Conservation (phyloP, 2,329 filamentous ascomycete genomes). For the Calonectria hongkongensis region DNA sequence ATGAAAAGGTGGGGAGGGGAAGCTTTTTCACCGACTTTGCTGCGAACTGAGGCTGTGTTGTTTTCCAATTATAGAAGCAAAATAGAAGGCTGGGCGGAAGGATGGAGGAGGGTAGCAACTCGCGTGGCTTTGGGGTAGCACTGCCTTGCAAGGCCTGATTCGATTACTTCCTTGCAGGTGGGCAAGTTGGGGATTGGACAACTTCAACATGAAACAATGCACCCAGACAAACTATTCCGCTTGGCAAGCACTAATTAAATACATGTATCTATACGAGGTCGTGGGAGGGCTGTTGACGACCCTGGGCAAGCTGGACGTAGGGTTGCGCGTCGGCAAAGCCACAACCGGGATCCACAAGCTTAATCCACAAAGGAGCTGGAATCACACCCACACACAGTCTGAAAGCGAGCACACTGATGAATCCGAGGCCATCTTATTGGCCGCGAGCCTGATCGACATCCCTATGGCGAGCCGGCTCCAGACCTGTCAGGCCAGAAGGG, state of each 20-base stretch:
- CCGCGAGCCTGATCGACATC: neutral
- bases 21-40: neutral
- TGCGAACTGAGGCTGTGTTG: neutral
- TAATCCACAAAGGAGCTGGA: neutral
- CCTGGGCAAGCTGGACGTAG: constrained; percentile 17
- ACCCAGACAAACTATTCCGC: neutral
- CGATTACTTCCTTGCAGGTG: neutral
- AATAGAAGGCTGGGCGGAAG: neutral
- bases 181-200: neutral
- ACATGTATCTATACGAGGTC: constrained; percentile 20
- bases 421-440: neutral
- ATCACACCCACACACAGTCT: neutral
- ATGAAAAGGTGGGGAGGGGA: constrained; percentile 3
- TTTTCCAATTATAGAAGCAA: constrained; percentile 33
- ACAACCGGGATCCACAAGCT: constrained; percentile 23
- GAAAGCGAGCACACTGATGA: neutral
- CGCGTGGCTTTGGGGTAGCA: constrained; percentile 32
- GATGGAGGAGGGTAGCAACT: neutral
- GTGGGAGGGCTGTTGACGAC: neutral
- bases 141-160: constrained; percentile 5
- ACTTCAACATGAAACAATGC: constrained; percentile 28
- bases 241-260: constrained; percentile 21
- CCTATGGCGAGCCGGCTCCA: neutral
- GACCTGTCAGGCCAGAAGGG: neutral
- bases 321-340: constrained; percentile 34